These are phyloP conservation scores for Crucibulum cyathiforme DNA, from an alignment of 1,284 basidiomycete species.

Conservation along the genomic window DNA sequence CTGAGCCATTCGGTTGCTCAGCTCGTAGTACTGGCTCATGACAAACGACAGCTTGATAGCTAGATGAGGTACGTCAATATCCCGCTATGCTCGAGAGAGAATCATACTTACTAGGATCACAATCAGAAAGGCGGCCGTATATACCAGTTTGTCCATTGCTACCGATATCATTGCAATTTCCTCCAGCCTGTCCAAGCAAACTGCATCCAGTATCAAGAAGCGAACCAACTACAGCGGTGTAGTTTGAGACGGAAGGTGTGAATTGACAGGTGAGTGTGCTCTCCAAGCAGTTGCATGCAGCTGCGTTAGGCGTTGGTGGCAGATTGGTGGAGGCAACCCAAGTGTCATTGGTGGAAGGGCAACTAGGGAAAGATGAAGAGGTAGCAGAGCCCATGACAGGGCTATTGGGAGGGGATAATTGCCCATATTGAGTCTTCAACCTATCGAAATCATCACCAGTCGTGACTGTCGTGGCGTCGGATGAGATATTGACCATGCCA, in stretches of 20 bases:
- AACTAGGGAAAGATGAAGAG: slow-evolving; percentile 63
- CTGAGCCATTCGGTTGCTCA: slow-evolving; percentile 59
- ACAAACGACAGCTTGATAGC: slow-evolving; percentile 83
- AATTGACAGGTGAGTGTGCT: slow-evolving; percentile 75
- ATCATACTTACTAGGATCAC: slow-evolving; percentile 67
- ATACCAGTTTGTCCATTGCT: slow-evolving; percentile 76
- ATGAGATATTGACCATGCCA: slow-evolving; percentile 81
- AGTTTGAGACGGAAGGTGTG: slow-evolving; percentile 65
- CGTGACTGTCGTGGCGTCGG: slow-evolving; percentile 67
- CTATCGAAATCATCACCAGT: slow-evolving; percentile 71
- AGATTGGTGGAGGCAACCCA: slow-evolving; percentile 74
- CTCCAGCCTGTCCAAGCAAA: slow-evolving; percentile 66
- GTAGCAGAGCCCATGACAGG: slow-evolving; percentile 65
- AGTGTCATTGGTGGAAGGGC: slow-evolving; percentile 64
- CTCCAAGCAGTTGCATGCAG: slow-evolving; percentile 81
- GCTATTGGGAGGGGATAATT: slow-evolving; percentile 66
- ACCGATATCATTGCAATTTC: slow-evolving; percentile 72
- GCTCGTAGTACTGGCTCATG: slow-evolving; percentile 82
- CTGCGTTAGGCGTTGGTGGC: slow-evolving; percentile 83
- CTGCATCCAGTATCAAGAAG: slow-evolving; percentile 76
- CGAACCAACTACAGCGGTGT: slow-evolving; percentile 70
- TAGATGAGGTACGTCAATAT: slow-evolving; percentile 29
- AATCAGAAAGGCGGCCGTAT: slow-evolving; percentile 79
- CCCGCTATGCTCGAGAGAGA: slow-evolving; percentile 12
- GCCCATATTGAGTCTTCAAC: slow-evolving; percentile 67